Conservation (phyloP, 257 asterid genomes). For the Przewalskia tangutica region DNA sequence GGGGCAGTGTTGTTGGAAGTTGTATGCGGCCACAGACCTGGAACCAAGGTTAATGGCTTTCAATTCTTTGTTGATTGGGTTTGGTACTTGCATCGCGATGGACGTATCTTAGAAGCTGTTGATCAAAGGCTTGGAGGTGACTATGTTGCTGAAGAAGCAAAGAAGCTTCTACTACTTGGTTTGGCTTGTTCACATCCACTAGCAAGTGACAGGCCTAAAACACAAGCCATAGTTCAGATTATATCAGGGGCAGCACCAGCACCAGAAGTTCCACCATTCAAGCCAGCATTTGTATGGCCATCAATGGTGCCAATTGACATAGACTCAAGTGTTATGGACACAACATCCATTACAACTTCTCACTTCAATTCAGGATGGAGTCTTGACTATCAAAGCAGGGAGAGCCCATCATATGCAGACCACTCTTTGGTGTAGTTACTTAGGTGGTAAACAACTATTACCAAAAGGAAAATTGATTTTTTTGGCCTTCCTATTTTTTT, state of each 20-base stretch:
- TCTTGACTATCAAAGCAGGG: constrained; percentile 43
- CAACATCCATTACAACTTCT: constrained; percentile 28
- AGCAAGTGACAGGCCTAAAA: constrained; percentile 55
- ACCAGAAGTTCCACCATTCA: constrained; percentile 63
- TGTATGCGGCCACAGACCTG: constrained; percentile 68
- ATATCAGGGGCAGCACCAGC: constrained; percentile 46
- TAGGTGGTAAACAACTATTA: constrained; percentile 6
- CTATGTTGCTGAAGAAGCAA: constrained; percentile 54
- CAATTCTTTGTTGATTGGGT: constrained; percentile 69
- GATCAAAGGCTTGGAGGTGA: constrained; percentile 42
- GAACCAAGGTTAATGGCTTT: constrained; percentile 43
- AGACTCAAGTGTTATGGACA: constrained; percentile 21
- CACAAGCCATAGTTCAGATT: constrained; percentile 52
- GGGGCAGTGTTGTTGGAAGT: constrained; percentile 72
- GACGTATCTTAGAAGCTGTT: constrained; percentile 55
- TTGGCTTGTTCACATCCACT: constrained; percentile 72
- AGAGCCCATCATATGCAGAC: constrained; percentile 29
- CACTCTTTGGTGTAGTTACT: constrained; percentile 44
- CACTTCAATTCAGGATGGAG: constrained; percentile 50
- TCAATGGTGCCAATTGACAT: constrained; percentile 23
- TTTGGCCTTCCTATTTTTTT: background rate
- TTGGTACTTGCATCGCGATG: constrained; percentile 70
- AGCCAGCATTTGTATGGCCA: constrained; percentile 88
- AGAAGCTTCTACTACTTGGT: constrained; percentile 56
- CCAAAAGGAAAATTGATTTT: constrained; percentile 16